phyloP scores from a whole-genome alignment of 2,329 filamentous ascomycete genomes.

The Phialocephala sp. region DNA sequence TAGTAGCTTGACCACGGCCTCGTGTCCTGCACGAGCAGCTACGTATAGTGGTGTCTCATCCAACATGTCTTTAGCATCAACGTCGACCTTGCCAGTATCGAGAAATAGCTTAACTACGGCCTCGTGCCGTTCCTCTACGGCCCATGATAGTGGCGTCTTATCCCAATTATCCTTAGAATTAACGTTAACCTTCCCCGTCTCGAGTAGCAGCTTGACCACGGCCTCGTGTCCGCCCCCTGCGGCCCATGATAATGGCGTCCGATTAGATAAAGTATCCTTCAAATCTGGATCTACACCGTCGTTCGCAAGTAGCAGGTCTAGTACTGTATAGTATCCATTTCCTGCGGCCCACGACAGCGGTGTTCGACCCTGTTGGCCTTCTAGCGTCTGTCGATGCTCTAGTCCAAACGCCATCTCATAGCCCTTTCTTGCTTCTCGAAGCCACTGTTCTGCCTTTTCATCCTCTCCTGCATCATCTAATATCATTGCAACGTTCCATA shows the following conservation, averaged over 20 bases:
- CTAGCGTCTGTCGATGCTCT: slow-evolving; percentile 14
- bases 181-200: not conserved
- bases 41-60: slow-evolving; percentile 16
- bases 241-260: slow-evolving; percentile 24
- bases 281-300: slow-evolving; percentile 19
- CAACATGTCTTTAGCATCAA: slow-evolving; percentile 25
- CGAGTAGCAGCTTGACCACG: slow-evolving; percentile 19
- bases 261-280: slow-evolving; percentile 12
- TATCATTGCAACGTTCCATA: slow-evolving; percentile 21
- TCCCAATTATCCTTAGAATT: not conserved
- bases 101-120: slow-evolving; percentile 34
- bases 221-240: slow-evolving; percentile 9
- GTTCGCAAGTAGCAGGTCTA: slow-evolving; percentile 24
- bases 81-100: slow-evolving; percentile 21
- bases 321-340: slow-evolving; percentile 3
- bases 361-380: slow-evolving; percentile 10
- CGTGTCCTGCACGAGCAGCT: slow-evolving; percentile 15
- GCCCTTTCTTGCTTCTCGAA: slow-evolving; percentile 23
- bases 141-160: not conserved
- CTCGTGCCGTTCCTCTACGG: slow-evolving; percentile 35
- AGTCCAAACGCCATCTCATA: slow-evolving; percentile 17
- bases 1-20: slow-evolving; percentile 27
- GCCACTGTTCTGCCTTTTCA: slow-evolving; percentile 21
- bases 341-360: slow-evolving; percentile 11
- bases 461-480: slow-evolving; percentile 25